Evolutionary conservation across 2,329 filamentous ascomycete genomes (phyloP).

Genomic region (Ophiostoma angusticollis): DNA sequence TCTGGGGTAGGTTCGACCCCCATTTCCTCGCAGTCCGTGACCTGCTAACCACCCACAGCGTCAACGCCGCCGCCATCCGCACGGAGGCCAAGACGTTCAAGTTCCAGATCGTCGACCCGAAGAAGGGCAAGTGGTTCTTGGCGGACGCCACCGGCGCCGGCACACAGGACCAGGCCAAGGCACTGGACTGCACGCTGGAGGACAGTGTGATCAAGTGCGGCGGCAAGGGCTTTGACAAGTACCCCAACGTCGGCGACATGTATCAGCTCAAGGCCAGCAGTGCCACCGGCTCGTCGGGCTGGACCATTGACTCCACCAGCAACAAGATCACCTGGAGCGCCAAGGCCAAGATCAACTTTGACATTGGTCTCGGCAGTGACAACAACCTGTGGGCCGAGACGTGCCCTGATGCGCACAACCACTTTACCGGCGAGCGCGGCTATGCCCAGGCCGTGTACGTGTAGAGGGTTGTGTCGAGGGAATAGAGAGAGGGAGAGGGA

Average conservation of each 20-base stretch:
- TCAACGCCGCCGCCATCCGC: slow-evolving; percentile 11
- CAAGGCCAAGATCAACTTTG: slow-evolving; percentile 13
- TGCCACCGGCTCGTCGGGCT: slow-evolving; percentile 10
- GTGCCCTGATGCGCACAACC: slow-evolving; percentile 12
- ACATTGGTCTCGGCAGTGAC: slow-evolving; percentile 8
- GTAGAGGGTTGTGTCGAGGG: no score
- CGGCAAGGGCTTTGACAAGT: slow-evolving; percentile 13
- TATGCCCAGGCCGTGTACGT: slow-evolving; percentile 11
- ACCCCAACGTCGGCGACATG: slow-evolving; percentile 12
- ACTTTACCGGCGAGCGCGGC: slow-evolving; percentile 11
- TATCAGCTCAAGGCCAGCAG: slow-evolving; percentile 7
- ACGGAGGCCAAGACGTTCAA: slow-evolving; percentile 11
- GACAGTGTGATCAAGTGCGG: slow-evolving; percentile 14
- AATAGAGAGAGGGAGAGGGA: no score
- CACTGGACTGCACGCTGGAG: slow-evolving; percentile 10
- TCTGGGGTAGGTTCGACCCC: no score
- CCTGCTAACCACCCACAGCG: slow-evolving; percentile 5
- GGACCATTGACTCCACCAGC: slow-evolving; percentile 12
- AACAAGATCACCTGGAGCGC: slow-evolving; percentile 13
- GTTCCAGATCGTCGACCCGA: slow-evolving; percentile 14
- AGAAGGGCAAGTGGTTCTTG: slow-evolving; percentile 14
- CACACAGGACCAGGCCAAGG: slow-evolving; percentile 13
- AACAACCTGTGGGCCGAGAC: slow-evolving; percentile 13
- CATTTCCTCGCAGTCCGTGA: no score
- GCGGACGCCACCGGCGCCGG: slow-evolving; percentile 7